Evolutionary conservation across 2,329 filamentous ascomycete genomes (phyloP), one percentile per base, ranked within the genome.

Genomic region (Epichloe gansuensis): DNA sequence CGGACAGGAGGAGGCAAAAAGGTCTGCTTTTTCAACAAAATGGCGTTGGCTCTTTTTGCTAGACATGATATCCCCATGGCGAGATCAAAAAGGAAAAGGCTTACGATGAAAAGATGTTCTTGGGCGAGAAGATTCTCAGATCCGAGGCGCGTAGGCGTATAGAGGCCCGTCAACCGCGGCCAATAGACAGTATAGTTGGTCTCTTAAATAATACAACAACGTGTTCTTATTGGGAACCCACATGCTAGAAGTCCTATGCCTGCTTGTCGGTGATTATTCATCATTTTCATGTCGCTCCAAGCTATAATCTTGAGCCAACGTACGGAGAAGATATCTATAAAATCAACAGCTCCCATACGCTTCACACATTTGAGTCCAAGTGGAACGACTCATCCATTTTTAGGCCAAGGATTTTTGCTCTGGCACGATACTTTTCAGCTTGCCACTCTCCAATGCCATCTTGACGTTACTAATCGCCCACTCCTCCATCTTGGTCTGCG

Each of bases 391-490:
- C 3, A 42, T 5, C 25, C 7, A 41, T 11, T 11, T 31, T 54
- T 55, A 61, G 44, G 54, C 58, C 52, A 71, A 54, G 4, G 61
- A 55, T 56, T 61, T 69, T 67, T 91, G 86, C 69, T 91, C 88
- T 1, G 80, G 77, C n/a, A 91, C 86, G 21, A 84, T 78, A 56
- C 76, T 87, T 64, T 77, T 80, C 61, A 91, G 63, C 58, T 72
- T 78, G 0, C 82, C 82, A 48, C 75, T 75, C 57, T 78, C 73
- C 5, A 91, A 59, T 1, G 82, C 86, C 58, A 73, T 68, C 23
- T 75, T 73, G 35, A 90, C 76, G 62, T 93, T 91, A 34, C 74
- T 76, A 58, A 91, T 83, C 41, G 80, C 77, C 82, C 83, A 88
- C 62, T 82, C 76, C 69, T 91, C 88, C 86, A 91, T 83, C 67